Evolutionary conservation across 1,139 yeast species (phyloP).

Genomic region (Chernovozyma sophiae-reginae): DNA sequence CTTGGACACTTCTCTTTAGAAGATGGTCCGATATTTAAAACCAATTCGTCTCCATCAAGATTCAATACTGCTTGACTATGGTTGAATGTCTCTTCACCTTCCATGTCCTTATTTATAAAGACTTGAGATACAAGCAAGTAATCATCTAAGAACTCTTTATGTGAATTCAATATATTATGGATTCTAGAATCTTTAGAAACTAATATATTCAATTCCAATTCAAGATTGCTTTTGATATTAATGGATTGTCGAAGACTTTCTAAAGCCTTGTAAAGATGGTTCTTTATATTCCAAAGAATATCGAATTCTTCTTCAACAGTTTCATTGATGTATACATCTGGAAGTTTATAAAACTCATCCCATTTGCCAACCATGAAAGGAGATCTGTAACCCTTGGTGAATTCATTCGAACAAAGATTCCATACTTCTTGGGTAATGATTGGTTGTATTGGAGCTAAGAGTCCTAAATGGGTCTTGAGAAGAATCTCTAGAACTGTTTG

Average conservation of each 20-base stretch:
- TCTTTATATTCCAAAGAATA: conserved; percentile 43
- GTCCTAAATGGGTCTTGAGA: conserved; percentile 56
- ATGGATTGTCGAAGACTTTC: conserved; percentile 30
- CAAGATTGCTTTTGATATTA: conserved; percentile 59
- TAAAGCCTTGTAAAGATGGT: conserved; percentile 40
- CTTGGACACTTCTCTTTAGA: conserved; percentile 71
- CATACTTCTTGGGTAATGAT: conserved; percentile 84
- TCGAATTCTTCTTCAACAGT: conserved; percentile 38
- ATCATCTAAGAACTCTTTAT: conserved; percentile 42
- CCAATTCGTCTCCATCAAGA: conserved; percentile 25
- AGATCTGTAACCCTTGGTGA: conserved; percentile 32
- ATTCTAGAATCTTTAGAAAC: conserved; percentile 11
- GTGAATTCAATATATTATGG: conserved; percentile 15
- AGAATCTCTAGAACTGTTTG: conserved; percentile 69
- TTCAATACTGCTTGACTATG: background rate
- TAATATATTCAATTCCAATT: conserved; percentile 46
- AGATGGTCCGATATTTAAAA: conserved; percentile 43
- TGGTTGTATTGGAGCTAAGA: conserved; percentile 81
- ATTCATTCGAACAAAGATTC: conserved; percentile 45
- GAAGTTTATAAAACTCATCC: conserved; percentile 26
- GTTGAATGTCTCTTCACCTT: background rate
- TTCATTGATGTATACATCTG: conserved; percentile 19
- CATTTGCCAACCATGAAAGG: conserved; percentile 52
- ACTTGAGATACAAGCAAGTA: conserved; percentile 66
- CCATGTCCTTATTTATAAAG: conserved; percentile 20